Evolutionary conservation across 2,329 filamentous ascomycete genomes (phyloP).

Genomic region (Alternaria brassicae): DNA sequence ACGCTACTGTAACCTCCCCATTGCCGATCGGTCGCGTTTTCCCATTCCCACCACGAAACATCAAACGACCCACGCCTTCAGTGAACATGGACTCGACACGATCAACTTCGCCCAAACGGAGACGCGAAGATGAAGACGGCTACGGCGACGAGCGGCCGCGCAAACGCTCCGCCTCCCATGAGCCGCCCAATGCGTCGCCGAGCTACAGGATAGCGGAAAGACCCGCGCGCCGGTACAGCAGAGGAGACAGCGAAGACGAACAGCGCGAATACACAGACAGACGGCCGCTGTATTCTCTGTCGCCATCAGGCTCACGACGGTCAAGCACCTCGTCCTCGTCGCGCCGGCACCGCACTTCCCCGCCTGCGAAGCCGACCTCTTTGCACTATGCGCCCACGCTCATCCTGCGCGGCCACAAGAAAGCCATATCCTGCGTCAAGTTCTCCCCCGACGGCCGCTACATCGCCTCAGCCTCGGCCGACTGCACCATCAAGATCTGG

Average conservation of each 20-base stretch:
- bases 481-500: constrained; percentile 93
- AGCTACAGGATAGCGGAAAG: constrained; percentile 44
- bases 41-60: constrained; percentile 11
- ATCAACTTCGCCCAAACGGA: constrained; percentile 40
- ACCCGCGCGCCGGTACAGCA: constrained; percentile 45
- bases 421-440: constrained; percentile 81
- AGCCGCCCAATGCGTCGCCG: constrained; percentile 37
- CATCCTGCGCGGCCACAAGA: constrained; percentile 77
- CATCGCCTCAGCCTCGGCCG: constrained; percentile 87
- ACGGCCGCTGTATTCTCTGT: constrained; percentile 28
- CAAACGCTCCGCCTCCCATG: constrained; percentile 44
- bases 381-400: constrained; percentile 75
- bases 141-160: constrained; percentile 38
- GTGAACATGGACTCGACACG: constrained; percentile 26
- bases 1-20: constrained; percentile 15
- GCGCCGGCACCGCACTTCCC: constrained; percentile 39
- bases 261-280: constrained; percentile 35
- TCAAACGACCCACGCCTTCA: neutral
- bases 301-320: constrained; percentile 19
- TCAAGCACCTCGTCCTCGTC: constrained; percentile 28
- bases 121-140: constrained; percentile 37
- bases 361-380: constrained; percentile 59
- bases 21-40: constrained; percentile 21
- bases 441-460: constrained; percentile 90
- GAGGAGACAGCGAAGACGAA: constrained; percentile 43